Evolutionary conservation across 352 stramenopile species (phyloP).

Genomic region (Globisporangium spinosum): DNA sequence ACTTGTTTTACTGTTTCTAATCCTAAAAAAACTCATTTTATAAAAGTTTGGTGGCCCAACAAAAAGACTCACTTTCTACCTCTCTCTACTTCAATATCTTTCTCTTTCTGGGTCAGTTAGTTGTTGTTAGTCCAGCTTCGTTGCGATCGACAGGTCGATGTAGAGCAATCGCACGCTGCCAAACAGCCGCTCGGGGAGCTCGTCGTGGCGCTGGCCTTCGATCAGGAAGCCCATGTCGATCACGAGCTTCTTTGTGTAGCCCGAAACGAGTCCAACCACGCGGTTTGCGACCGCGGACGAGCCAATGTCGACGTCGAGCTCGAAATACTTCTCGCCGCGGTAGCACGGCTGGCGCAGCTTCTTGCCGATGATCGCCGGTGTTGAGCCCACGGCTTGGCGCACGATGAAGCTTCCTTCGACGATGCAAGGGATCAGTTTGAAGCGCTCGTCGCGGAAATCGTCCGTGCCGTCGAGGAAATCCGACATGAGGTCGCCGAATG

Average conservation of each 20-base stretch:
- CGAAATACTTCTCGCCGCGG: conserved; percentile 66
- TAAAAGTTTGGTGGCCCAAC: not conserved
- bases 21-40: no score
- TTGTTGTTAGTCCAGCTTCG: conserved; percentile 22
- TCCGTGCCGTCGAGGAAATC: conserved; percentile 74
- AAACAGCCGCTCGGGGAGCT: conserved; percentile 71
- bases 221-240: conserved; percentile 82
- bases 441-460: conserved; percentile 76
- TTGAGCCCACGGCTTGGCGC: conserved; percentile 69
- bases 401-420: conserved; percentile 81
- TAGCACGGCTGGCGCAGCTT: conserved; percentile 69
- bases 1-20: no score
- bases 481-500: conserved; percentile 65
- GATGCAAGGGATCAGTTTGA: conserved; percentile 82
- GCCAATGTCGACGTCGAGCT: conserved; percentile 70
- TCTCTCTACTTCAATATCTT: not conserved
- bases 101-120: not conserved
- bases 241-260: conserved; percentile 79
- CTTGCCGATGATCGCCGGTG: conserved; percentile 68
- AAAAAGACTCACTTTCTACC: not conserved
- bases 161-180: conserved; percentile 56
- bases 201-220: conserved; percentile 56
- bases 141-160: conserved; percentile 48
- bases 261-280: conserved; percentile 61
- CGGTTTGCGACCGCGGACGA: conserved; percentile 73